Conservation (phyloP, 805 yeast species). For the Schwanniomyces sp. region DNA sequence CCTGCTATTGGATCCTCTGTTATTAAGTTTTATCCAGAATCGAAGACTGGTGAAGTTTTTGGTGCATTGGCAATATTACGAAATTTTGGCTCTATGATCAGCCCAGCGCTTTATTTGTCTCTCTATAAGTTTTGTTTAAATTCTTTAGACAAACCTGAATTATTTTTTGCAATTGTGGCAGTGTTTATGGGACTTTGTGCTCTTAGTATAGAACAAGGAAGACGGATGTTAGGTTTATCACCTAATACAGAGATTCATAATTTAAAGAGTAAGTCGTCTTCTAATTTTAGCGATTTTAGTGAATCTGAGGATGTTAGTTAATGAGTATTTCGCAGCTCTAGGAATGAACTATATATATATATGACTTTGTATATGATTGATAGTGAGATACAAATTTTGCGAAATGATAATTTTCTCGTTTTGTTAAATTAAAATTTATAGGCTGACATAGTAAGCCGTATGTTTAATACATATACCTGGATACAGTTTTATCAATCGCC, state of each 20-base stretch:
- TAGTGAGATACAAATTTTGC: not conserved
- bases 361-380: not conserved
- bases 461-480: not conserved
- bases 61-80: slow-evolving; percentile 67
- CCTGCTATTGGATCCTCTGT: slow-evolving; percentile 63
- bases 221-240: slow-evolving; percentile 15
- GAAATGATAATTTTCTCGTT: not conserved
- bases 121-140: slow-evolving; percentile 41
- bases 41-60: slow-evolving; percentile 66
- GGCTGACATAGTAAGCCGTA: not conserved
- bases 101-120: slow-evolving; percentile 49
- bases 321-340: no score
- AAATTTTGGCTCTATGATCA: slow-evolving; percentile 45
- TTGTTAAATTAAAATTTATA: not conserved
- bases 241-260: not conserved
- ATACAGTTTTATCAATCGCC: not conserved
- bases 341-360: no score
- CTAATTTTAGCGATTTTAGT: slow-evolving; percentile 4
- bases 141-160: slow-evolving; percentile 25
- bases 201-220: slow-evolving; percentile 12
- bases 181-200: slow-evolving; percentile 9
- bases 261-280: not conserved
- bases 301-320: slow-evolving; percentile 2
- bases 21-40: slow-evolving; percentile 59
- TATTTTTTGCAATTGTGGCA: slow-evolving; percentile 23